Evolutionary conservation across 768 basidiomycete genomes (phyloP).

Genomic region (Russula foetens): DNA sequence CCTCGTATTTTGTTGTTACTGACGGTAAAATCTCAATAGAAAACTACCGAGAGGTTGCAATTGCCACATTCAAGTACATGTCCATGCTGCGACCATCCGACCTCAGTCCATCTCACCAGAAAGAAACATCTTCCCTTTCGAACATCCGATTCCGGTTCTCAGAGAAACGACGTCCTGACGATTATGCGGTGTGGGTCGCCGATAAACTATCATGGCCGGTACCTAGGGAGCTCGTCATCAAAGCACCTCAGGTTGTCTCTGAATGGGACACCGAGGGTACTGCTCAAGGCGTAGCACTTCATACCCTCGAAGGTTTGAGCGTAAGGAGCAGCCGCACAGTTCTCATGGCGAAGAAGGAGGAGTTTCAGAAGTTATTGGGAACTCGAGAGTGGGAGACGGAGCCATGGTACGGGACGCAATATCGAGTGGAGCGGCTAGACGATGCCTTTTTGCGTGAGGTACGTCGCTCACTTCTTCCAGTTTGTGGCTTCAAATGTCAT

Average conservation of each 20-base stretch:
- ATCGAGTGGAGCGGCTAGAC: conserved; percentile 65
- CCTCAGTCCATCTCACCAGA: conserved; percentile 60
- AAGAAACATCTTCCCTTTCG: conserved; percentile 66
- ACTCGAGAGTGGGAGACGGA: conserved; percentile 59
- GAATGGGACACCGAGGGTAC: conserved; percentile 55
- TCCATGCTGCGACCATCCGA: conserved; percentile 54
- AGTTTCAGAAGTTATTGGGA: conserved; percentile 42
- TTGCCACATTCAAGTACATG: conserved; percentile 73
- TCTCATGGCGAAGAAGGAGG: conserved; percentile 71
- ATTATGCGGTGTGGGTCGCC: conserved; percentile 69
- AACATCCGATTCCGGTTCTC: conserved; percentile 76
- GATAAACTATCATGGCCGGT: conserved; percentile 74
- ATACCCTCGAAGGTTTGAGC: conserved; percentile 52
- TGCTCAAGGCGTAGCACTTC: conserved; percentile 45
- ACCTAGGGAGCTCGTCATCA: conserved; percentile 68
- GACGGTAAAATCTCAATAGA: conserved; percentile 33
- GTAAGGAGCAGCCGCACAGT: conserved; percentile 58
- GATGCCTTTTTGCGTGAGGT: conserved; percentile 53
- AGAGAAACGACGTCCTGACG: conserved; percentile 74
- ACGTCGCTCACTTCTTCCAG: conserved; percentile 2
- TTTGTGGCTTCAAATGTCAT: conserved; percentile 2
- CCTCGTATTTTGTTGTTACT: conserved; percentile 1
- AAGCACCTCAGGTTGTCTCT: conserved; percentile 60
- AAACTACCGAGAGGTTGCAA: conserved; percentile 63
- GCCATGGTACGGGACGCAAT: conserved; percentile 89